These are phyloP conservation scores for Amanita rubescens DNA, from an alignment of 768 basidiomycete genomes.

Conservation along the genomic window DNA sequence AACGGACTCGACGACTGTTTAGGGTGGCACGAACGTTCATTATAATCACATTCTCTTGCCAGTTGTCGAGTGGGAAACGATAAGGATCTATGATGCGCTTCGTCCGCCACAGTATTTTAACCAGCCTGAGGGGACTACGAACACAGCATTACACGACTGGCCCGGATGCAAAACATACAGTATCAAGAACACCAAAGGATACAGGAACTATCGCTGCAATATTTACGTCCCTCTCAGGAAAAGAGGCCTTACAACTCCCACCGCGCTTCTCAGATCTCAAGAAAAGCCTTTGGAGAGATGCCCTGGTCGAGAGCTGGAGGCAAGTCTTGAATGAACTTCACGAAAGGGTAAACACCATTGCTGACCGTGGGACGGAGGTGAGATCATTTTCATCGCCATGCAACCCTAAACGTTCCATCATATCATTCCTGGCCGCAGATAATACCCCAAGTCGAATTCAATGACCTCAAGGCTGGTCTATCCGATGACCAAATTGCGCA, in stretches of 20 bases:
- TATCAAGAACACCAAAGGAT: conserved; percentile 21
- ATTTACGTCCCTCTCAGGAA: conserved; percentile 32
- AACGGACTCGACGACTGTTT: too few species aligned
- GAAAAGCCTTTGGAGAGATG: conserved; percentile 39
- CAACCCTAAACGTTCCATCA: neutral
- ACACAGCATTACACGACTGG: too few species aligned
- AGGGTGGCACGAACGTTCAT: too few species aligned
- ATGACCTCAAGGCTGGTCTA: conserved; percentile 38
- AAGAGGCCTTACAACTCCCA: conserved; percentile 36
- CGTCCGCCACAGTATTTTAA: too few species aligned
- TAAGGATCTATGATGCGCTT: too few species aligned
- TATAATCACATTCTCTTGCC: too few species aligned
- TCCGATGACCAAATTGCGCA: conserved; percentile 34
- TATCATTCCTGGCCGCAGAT: conserved; percentile 24
- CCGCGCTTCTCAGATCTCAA: conserved; percentile 56
- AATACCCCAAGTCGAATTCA: conserved; percentile 41
- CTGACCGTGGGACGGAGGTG: conserved; percentile 38
- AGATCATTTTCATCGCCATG: neutral
- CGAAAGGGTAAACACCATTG: conserved; percentile 41
- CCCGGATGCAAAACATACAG: too few species aligned
- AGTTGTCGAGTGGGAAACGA: too few species aligned
- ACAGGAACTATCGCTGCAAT: conserved; percentile 30
- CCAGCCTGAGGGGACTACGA: too few species aligned
- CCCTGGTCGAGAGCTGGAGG: conserved; percentile 44
- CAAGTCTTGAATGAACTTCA: conserved; percentile 46